Percentiles rank a stretch among this genome's conserved stretches.
phyloP scores from a whole-genome alignment of 75 land plant species.

The Picea sitchensis region DNA sequence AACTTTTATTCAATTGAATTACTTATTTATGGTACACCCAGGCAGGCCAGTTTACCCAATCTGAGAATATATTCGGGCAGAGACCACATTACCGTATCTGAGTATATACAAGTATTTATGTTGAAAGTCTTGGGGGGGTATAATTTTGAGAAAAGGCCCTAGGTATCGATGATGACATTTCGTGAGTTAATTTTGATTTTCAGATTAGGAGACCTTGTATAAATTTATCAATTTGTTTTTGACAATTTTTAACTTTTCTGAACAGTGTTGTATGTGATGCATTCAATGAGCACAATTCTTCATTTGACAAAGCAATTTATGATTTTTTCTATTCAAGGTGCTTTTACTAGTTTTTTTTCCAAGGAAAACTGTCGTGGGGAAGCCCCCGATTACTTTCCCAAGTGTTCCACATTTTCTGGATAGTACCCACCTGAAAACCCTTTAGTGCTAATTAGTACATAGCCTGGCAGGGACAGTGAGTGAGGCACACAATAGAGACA shows the following conservation, averaged over 20 bases:
- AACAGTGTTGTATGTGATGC: no score
- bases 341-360: neutral
- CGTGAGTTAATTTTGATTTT: neutral
- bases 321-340: neutral
- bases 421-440: neutral
- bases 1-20: neutral
- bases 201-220: neutral
- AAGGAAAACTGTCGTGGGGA: neutral
- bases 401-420: neutral
- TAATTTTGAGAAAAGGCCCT: neutral
- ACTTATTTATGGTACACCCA: neutral
- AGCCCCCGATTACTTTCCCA: neutral
- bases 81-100: neutral
- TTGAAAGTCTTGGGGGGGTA: neutral
- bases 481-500: no score
- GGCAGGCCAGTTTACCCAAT: no score
- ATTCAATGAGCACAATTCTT: neutral
- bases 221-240: neutral
- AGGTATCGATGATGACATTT: neutral
- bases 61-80: no score
- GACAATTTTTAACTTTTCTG: neutral
- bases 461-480: no score
- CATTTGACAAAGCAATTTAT: neutral
- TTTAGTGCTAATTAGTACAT: no score
- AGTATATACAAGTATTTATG: neutral